Percentiles rank a stretch among this genome's conserved stretches.
phyloP scores from a whole-genome alignment of 2,329 filamentous ascomycete genomes.

The Botrytis sinoallii region DNA sequence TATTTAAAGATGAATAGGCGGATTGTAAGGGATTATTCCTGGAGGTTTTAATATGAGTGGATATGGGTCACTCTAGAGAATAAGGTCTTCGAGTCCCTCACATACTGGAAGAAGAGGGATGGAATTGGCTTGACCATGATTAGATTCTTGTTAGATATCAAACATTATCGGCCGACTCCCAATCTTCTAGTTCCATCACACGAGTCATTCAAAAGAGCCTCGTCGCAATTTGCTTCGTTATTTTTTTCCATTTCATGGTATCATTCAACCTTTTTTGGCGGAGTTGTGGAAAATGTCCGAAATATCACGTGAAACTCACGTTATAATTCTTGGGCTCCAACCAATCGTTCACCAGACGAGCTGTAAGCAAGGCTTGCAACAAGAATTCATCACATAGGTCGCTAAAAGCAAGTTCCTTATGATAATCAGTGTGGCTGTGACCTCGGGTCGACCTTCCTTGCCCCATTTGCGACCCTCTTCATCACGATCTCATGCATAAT shows the following conservation, averaged over 20 bases:
- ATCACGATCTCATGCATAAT: constrained; percentile 14
- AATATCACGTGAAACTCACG: not conserved
- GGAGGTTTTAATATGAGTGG: not conserved
- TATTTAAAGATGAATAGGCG: not conserved
- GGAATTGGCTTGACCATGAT: not conserved
- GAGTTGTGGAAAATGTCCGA: not conserved
- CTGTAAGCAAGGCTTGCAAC: not conserved
- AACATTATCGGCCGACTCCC: not conserved
- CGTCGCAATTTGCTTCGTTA: not conserved
- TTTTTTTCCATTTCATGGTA: not conserved
- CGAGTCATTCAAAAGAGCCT: not conserved
- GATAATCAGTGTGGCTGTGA: not conserved
- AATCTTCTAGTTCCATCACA: not conserved
- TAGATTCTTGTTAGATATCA: not conserved
- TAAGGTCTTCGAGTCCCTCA: not conserved
- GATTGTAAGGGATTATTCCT: not conserved
- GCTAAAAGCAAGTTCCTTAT: not conserved
- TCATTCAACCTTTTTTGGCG: not conserved
- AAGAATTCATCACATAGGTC: not conserved
- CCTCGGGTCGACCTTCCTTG: constrained; percentile 4
- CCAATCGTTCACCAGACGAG: not conserved
- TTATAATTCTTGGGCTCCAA: not conserved
- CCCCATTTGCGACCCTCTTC: not conserved
- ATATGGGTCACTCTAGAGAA: not conserved
- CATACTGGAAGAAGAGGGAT: not conserved